Base-by-base conservation (phyloP, 1,139 yeast genomes). In the Debaryomyces singareniensis region DNA sequence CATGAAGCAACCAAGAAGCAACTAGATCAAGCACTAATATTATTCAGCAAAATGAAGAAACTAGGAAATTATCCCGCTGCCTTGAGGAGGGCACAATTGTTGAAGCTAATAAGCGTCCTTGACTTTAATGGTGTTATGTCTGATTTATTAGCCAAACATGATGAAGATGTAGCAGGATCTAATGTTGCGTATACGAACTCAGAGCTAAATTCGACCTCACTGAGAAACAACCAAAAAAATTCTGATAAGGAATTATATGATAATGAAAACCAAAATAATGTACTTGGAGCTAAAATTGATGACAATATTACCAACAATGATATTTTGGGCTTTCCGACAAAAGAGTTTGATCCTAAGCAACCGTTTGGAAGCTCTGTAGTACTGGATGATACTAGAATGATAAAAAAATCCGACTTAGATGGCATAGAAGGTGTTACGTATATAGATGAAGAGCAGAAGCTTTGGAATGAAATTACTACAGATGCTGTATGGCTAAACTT, bases 21-120 rank as follows among this genome's bases (percentile, higher is more conserved):
- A 44, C 58, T 84, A 35, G 89, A 81, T 45, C 87, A 80, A 49
- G 87, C 94, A 0, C 56, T 84, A 24, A 62, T 58, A 3, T 71
- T 83, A 4, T 79, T 84, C 44, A 77, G 85, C 6, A 76, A 71
- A 42, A 83, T 84, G 91, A 75, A 81, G 44, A 69, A 72, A 34
- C 58, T 81, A 33, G 91, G 94, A 1, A 82, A 81, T 44, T 78
- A 79, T 46, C 89, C 91, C 0, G 89, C 89, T 1, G 83, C 83
- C 5, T 56, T 79, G 16, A 65, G 93, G 45, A 60, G 86, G 38
- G 84, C 83, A 0, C 94, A 83, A 45, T 53, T 83, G 24, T 56
- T 83, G 34, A 78, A 78, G 37, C 58, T 83, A 32, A 70, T 81
- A 40, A 61, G 74, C 24, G 73, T 81, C 7, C 56, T 82, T 29